These are phyloP conservation scores for Colletotrichum cordylinicola DNA, from an alignment of 2,329 filamentous ascomycete species.

Conservation along the genomic window DNA sequence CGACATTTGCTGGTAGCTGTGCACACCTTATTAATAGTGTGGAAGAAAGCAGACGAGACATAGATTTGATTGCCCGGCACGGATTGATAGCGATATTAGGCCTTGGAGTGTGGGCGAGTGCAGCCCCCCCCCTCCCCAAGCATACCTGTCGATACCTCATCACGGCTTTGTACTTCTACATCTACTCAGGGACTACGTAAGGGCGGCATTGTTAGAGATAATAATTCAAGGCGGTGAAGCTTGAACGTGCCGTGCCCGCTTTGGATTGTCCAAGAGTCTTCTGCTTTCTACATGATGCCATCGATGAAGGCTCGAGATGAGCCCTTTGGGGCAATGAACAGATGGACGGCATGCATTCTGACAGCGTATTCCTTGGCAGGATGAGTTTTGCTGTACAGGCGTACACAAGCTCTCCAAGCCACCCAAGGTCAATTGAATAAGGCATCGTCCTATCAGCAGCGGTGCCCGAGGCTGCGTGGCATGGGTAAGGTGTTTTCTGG, in stretches of 20 bases:
- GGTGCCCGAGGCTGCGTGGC: not conserved
- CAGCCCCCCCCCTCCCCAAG: not conserved
- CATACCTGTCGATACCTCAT: not conserved
- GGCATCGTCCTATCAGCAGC: not conserved
- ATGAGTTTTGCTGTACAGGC: not conserved
- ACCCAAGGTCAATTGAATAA: not conserved
- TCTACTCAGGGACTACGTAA: too few species aligned
- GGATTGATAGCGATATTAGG: not conserved
- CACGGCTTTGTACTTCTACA: too few species aligned
- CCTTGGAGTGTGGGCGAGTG: not conserved
- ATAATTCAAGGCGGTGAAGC: not conserved
- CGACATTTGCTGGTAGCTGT: slow-evolving; percentile 17
- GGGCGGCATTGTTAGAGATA: not conserved
- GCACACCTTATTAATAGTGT: not conserved
- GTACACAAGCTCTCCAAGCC: not conserved
- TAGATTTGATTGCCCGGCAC: not conserved
- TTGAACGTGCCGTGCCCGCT: not conserved
- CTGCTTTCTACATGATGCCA: not conserved
- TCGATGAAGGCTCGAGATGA: not conserved
- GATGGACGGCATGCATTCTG: not conserved
- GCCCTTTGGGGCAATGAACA: not conserved
- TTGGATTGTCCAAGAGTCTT: not conserved
- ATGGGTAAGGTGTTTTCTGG: slow-evolving; percentile 20
- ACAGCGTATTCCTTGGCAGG: not conserved
- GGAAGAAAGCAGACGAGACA: not conserved